phyloP scores from a whole-genome alignment of 2,329 filamentous ascomycete species.

The Penicillium sp. region DNA sequence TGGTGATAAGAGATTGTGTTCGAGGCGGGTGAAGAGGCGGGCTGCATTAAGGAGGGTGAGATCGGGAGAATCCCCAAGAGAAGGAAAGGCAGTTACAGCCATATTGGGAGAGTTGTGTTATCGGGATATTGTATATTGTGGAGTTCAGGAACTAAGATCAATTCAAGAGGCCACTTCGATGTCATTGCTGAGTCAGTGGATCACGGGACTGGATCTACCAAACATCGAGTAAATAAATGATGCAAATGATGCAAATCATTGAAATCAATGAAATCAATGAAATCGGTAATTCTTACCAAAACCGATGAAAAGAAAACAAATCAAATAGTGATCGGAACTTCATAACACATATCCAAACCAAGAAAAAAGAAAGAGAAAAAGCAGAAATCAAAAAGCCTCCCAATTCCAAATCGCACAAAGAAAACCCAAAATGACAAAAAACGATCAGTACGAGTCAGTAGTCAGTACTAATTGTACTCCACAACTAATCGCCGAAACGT shows the following conservation, averaged over 20 bases:
- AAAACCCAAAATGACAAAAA: background rate
- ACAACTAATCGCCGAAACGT: constrained; percentile 38
- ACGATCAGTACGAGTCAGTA: background rate
- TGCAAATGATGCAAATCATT: background rate
- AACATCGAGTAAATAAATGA: background rate
- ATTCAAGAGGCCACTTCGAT: constrained; percentile 7
- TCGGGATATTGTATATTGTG: background rate
- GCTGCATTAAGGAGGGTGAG: constrained; percentile 41
- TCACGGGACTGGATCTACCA: constrained; percentile 1
- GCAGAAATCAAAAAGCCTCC: background rate
- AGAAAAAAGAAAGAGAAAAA: background rate
- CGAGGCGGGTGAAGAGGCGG: constrained; percentile 45
- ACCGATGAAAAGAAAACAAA: background rate
- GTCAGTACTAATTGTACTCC: constrained; percentile 32
- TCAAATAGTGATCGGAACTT: background rate
- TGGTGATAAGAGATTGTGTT: constrained; percentile 44
- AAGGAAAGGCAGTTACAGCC: constrained; percentile 19
- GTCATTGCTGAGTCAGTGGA: constrained; percentile 13
- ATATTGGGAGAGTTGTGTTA: constrained; percentile 4
- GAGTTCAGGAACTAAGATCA: background rate
- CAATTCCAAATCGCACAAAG: background rate
- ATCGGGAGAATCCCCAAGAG: constrained; percentile 24
- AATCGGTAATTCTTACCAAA: background rate
- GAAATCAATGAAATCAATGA: no score
- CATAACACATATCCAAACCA: background rate